Percentiles rank a stretch among this genome's conserved stretches.
Evolutionary conservation across 768 basidiomycete species (phyloP).

Genomic region (Auricularia sp.): DNA sequence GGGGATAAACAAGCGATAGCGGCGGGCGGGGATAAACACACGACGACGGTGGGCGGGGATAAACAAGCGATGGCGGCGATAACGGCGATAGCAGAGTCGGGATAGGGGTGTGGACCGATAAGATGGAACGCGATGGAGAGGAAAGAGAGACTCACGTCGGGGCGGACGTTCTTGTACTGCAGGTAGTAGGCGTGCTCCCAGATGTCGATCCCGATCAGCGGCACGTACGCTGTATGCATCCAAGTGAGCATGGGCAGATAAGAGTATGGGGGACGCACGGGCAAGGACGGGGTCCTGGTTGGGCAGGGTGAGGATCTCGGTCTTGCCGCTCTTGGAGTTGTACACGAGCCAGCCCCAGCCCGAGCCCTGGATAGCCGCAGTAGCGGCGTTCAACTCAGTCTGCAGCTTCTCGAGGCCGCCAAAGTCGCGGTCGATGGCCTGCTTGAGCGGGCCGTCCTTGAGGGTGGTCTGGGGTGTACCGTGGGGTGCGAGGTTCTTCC

Average conservation of each 20-base stretch:
- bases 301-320: conserved; percentile 31
- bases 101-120: background rate
- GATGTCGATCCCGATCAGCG: conserved; percentile 92
- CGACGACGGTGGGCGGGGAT: too few relatives aligned
- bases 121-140: background rate
- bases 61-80: background rate
- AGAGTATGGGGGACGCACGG: background rate
- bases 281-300: conserved; percentile 28
- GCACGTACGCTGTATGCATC: conserved; percentile 52
- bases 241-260: background rate
- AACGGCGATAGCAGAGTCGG: background rate
- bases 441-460: conserved; percentile 53
- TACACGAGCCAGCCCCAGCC: conserved; percentile 89
- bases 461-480: conserved; percentile 37
- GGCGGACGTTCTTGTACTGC: conserved; percentile 88
- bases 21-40: too few relatives aligned
- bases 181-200: conserved; percentile 90
- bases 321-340: conserved; percentile 25
- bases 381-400: conserved; percentile 76
- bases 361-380: conserved; percentile 81
- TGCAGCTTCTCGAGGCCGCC: conserved; percentile 63
- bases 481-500: conserved; percentile 81
- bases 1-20: too few relatives aligned
- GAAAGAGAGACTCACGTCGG: conserved; percentile 52
- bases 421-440: conserved; percentile 50